These are phyloP conservation scores for Carex cristatella DNA, from an alignment of 176 grass and related monocot genomes.

Conservation along the genomic window DNA sequence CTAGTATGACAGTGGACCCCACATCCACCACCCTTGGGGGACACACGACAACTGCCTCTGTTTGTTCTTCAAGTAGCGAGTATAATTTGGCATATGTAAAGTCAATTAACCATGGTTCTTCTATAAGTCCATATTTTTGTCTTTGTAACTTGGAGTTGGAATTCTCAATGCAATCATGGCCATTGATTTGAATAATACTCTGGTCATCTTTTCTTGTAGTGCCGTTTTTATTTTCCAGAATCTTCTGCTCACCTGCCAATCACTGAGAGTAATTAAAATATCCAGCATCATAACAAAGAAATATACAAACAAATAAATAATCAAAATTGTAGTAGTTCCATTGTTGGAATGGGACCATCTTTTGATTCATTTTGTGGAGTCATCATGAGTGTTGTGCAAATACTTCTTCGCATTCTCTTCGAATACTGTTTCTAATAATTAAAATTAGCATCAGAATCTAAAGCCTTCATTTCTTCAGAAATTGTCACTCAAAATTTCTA, in stretches of 20 bases:
- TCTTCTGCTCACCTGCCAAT: slow-evolving; percentile 78
- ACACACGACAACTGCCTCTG: slow-evolving; percentile 8
- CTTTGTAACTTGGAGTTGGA: slow-evolving; percentile 17
- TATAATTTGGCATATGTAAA: slow-evolving; percentile 31
- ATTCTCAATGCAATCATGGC: slow-evolving; percentile 24
- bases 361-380: not conserved
- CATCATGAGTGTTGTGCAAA: not conserved
- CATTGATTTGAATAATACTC: slow-evolving; percentile 21
- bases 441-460: not conserved
- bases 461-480: not conserved
- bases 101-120: slow-evolving; percentile 81
- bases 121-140: slow-evolving; percentile 53
- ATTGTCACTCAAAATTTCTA: not conserved
- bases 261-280: slow-evolving; percentile 89
- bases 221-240: slow-evolving; percentile 54
- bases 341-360: not conserved
- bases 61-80: slow-evolving; percentile 24
- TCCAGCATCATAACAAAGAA: slow-evolving; percentile 48
- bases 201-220: slow-evolving; percentile 33
- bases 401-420: not conserved
- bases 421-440: not conserved
- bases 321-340: slow-evolving; percentile 17
- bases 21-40: slow-evolving; percentile 38
- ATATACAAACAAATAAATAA: slow-evolving; percentile 14
- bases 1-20: slow-evolving; percentile 72